Evolutionary conservation across 257 asterid species (phyloP), one percentile per base, ranked within the genome.

Genomic region (Solanum virginianum): DNA sequence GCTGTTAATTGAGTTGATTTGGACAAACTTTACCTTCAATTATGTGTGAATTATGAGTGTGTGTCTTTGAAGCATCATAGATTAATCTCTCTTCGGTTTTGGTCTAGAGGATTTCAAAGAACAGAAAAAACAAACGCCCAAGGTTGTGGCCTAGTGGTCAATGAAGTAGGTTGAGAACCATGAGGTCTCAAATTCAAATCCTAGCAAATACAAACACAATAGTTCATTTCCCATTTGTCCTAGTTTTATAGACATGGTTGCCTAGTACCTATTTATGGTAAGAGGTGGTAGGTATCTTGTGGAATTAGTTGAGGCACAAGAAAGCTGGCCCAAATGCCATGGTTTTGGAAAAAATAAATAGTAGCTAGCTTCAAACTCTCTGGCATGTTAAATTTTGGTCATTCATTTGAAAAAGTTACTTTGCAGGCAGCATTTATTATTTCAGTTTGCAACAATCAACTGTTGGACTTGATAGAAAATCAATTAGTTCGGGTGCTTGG

Each of bases 391-490:
- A 59, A 26, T 13, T 39, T 26, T 80, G 39, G 57, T 57, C 15
- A 8, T 60, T 80, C 72, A 41, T 70, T 41, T 54, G 59, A 57
- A 20, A 45, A 84, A 32, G 11, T 47, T 77, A 45, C 63, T 82
- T 49, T 85, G 80, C 90, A 88, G 88, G 81, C 88, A 8, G 85
- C 87, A 75, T 88, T 88, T 80, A 88, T 88, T 57, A 86, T 88
- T 81, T 88, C 88, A 84, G 82, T 88, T 59, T 88, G 90, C 87
- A 88, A 88, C 77, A 86, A 88, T 80, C 90, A 88, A 81, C 88
- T 88, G 59, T 16, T 86, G 87, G 87, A 88, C 84, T 80, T 86
- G 80, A 56, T 86, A 22, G 90, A 88, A 70, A 83, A 83, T 80
- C 71, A 87, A 56, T 24, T 82, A 43, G 45, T 88, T 82, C 53